Evolutionary conservation across 2,329 filamentous ascomycete species (phyloP).

Genomic region (Dactylellina drechsleri): DNA sequence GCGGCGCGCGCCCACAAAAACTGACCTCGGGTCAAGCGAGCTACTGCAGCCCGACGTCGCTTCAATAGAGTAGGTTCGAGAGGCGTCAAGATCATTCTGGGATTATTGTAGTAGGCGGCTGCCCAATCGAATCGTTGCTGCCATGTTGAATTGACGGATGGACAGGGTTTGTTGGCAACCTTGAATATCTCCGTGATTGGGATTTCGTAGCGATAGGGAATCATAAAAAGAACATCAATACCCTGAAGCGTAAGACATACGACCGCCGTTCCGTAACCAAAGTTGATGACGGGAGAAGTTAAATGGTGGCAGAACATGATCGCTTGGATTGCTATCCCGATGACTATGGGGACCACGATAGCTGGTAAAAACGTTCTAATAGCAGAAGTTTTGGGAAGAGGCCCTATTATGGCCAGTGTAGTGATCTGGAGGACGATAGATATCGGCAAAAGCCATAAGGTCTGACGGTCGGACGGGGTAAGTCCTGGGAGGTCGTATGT

Average conservation of each 20-base stretch:
- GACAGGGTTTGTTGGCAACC: constrained; percentile 23
- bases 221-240: constrained; percentile 44
- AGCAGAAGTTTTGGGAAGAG: constrained; percentile 41
- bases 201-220: constrained; percentile 40
- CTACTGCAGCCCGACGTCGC: constrained; percentile 25
- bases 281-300: constrained; percentile 45
- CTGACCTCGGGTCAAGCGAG: constrained; percentile 3
- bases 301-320: constrained; percentile 38
- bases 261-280: constrained; percentile 41
- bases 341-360: constrained; percentile 26
- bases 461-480: constrained; percentile 23
- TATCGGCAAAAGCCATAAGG: constrained; percentile 37
- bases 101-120: constrained; percentile 39
- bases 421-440: constrained; percentile 39
- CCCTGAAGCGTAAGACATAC: constrained; percentile 40
- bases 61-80: constrained; percentile 40
- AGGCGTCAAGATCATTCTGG: constrained; percentile 38
- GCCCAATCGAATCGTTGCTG: constrained; percentile 50
- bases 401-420: constrained; percentile 43
- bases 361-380: constrained; percentile 37
- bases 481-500: constrained; percentile 34
- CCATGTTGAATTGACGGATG: constrained; percentile 37
- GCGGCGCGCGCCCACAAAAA: constrained; percentile 19
- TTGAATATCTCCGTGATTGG: constrained; percentile 38
- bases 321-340: constrained; percentile 44